Evolutionary conservation across 129 eudicot genomes (phyloP).

Genomic region (Dittrichia graveolens): DNA sequence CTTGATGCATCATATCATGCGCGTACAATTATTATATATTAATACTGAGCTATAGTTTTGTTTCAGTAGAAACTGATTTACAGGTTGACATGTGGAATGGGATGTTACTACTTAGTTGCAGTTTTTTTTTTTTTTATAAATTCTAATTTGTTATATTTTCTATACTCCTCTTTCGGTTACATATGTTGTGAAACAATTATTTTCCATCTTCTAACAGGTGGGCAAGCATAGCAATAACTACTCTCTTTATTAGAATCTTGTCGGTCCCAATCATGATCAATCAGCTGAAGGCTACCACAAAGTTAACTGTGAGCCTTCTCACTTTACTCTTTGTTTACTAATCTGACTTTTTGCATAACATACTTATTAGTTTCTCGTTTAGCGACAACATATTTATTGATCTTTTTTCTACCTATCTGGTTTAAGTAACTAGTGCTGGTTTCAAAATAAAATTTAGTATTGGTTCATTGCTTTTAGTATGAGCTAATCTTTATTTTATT

Average conservation of each 20-base stretch:
- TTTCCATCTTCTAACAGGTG: conserved; percentile 53
- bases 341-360: not conserved
- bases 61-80: not conserved
- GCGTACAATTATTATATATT: not conserved
- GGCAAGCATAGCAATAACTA: conserved; percentile 73
- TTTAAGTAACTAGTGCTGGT: not conserved
- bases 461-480: conserved; percentile 3
- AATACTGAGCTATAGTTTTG: not conserved
- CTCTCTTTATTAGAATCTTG: conserved; percentile 61
- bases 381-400: not conserved
- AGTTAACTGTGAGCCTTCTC: conserved; percentile 61
- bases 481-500: not conserved
- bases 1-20: not conserved
- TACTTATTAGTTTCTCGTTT: conserved; percentile 2
- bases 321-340: conserved; percentile 7
- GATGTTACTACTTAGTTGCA: not conserved
- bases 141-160: not conserved
- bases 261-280: conserved; percentile 65
- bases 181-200: not conserved
- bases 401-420: not conserved
- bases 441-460: not conserved
- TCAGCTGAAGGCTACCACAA: conserved; percentile 85
- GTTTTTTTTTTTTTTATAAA: not conserved
- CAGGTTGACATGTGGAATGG: not conserved
- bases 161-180: not conserved